Percentiles rank a stretch among this genome's conserved stretches.
phyloP scores from a whole-genome alignment of 768 basidiomycete genomes.

The Tylopilus felleus region DNA sequence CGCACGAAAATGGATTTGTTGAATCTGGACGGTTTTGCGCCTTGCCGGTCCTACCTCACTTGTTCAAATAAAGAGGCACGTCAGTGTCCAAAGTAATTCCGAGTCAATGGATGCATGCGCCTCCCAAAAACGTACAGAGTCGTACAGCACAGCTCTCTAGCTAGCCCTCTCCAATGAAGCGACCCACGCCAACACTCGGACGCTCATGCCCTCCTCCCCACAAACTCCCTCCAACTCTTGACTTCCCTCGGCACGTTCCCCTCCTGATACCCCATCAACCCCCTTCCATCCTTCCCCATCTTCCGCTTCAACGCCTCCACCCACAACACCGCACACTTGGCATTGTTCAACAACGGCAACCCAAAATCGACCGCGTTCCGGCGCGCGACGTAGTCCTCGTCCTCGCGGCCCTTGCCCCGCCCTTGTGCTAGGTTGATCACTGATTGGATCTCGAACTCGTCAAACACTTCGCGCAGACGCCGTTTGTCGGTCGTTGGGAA shows the following conservation, averaged over 20 bases:
- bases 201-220: slow-evolving; percentile 61
- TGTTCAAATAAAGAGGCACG: too few relatives aligned
- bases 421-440: slow-evolving; percentile 90
- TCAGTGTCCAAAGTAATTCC: too few relatives aligned
- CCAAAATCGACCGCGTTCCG: slow-evolving; percentile 98
- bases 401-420: slow-evolving; percentile 70
- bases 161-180: too few relatives aligned
- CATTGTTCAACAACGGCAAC: slow-evolving; percentile 85
- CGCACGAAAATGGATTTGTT: too few relatives aligned
- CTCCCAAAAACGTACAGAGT: too few relatives aligned
- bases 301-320: slow-evolving; percentile 86
- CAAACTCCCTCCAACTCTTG: slow-evolving; percentile 87
- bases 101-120: too few relatives aligned
- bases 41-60: too few relatives aligned
- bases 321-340: slow-evolving; percentile 83
- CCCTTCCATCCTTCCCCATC: slow-evolving; percentile 63
- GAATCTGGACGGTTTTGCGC: too few relatives aligned
- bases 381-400: slow-evolving; percentile 96
- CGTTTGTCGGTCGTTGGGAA: slow-evolving; percentile 98
- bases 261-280: slow-evolving; percentile 74
- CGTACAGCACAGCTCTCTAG: too few relatives aligned
- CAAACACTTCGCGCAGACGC: slow-evolving; percentile 88
- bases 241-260: slow-evolving; percentile 91
- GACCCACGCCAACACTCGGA: too few relatives aligned
- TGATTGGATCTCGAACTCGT: slow-evolving; percentile 90